Evolutionary conservation across 139 green algal genomes (phyloP).

Genomic region (Chara braunii): DNA sequence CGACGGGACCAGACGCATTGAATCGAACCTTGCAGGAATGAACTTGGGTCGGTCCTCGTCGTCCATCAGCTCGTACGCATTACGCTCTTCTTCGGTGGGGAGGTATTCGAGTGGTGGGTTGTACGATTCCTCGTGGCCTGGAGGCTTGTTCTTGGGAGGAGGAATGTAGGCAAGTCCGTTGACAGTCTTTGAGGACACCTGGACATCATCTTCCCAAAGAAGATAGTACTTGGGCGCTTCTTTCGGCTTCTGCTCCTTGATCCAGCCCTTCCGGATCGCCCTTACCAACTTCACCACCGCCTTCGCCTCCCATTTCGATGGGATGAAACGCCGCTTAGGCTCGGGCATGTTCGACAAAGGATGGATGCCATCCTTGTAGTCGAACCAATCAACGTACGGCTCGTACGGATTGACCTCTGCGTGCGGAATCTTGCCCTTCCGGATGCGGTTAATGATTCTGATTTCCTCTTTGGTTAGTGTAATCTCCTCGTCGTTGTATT

Average conservation of each 20-base stretch:
- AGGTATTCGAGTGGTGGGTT: conserved; percentile 93
- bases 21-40: conserved; percentile 59
- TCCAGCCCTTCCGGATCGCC: conserved; percentile 85
- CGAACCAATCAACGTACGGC: conserved; percentile 68
- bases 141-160: conserved; percentile 78
- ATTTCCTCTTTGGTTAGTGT: conserved; percentile 78
- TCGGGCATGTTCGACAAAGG: conserved; percentile 74
- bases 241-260: conserved; percentile 52
- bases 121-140: conserved; percentile 79
- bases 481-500: conserved; percentile 96
- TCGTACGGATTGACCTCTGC: conserved; percentile 62
- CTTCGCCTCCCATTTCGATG: conserved; percentile 93
- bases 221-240: conserved; percentile 63
- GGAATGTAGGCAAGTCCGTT: conserved; percentile 83
- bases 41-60: conserved; percentile 64
- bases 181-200: conserved; percentile 48
- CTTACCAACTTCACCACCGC: conserved; percentile 81
- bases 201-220: conserved; percentile 83
- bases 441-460: conserved; percentile 80
- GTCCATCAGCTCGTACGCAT: conserved; percentile 56
- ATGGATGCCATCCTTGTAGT: conserved; percentile 57
- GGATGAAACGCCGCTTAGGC: conserved; percentile 91
- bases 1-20: conserved; percentile 61
- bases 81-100: conserved; percentile 79
- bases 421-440: conserved; percentile 80